Conservation (phyloP, 768 basidiomycete species). For the Collybiopsis confluens region DNA sequence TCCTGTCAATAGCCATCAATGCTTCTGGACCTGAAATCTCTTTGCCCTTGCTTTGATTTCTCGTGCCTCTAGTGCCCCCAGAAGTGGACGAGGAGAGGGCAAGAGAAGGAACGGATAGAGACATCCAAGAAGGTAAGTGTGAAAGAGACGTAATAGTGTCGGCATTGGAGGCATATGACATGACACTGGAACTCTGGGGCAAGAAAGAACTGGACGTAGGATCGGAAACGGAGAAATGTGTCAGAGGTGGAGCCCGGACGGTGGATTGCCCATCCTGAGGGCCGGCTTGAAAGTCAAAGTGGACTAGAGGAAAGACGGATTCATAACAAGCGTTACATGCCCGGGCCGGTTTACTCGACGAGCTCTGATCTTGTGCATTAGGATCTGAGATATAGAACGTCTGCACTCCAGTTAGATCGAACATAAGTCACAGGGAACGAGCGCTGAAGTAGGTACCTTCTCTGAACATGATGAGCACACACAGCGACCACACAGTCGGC, state of each 20-base stretch:
- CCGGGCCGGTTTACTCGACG: conserved; percentile 54
- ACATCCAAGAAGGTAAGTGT: conserved; percentile 50
- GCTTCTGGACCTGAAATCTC: conserved; percentile 28
- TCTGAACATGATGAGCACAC: conserved; percentile 84
- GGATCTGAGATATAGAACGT: conserved; percentile 78
- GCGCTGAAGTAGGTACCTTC: conserved; percentile 45
- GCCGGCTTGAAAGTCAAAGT: conserved; percentile 12
- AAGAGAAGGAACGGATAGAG: conserved; percentile 28
- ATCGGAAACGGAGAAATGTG: background rate
- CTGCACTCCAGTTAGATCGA: conserved; percentile 30
- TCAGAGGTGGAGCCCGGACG: background rate
- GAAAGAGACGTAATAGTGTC: conserved; percentile 49
- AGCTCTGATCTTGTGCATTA: conserved; percentile 32
- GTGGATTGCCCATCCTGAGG: conserved; percentile 4
- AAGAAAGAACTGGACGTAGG: background rate
- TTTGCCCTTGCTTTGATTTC: background rate
- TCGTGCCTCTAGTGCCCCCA: conserved; percentile 12
- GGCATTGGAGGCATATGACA: conserved; percentile 7
- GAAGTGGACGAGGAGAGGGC: conserved; percentile 39
- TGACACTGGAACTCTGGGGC: background rate
- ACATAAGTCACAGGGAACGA: background rate
- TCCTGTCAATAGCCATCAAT: conserved; percentile 42
- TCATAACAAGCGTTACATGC: conserved; percentile 87
- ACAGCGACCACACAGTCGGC: conserved; percentile 79
- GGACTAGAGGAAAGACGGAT: conserved; percentile 70